Percentiles rank a stretch among this genome's conserved stretches.
Conservation (phyloP, 1,139 yeast genomes). For the Suhomyces taliae region DNA sequence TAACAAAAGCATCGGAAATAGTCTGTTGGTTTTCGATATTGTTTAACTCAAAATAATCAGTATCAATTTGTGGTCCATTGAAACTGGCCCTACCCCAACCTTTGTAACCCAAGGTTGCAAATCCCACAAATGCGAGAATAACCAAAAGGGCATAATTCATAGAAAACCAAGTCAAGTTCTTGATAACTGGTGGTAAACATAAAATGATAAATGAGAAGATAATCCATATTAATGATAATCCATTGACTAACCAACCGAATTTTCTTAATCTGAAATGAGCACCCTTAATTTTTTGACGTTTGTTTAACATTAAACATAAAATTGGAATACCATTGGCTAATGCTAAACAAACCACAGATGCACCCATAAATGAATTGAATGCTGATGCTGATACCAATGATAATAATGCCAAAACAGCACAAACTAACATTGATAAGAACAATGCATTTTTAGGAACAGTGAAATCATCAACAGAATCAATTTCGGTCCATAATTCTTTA, state of each 20-base stretch:
- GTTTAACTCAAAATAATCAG: conserved; percentile 46
- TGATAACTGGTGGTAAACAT: conserved; percentile 74
- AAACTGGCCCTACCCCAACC: conserved; percentile 63
- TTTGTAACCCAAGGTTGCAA: conserved; percentile 52
- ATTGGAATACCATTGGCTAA: conserved; percentile 80
- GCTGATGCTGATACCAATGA: conserved; percentile 74
- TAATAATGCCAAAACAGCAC: conserved; percentile 59
- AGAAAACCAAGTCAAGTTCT: conserved; percentile 52
- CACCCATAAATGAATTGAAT: conserved; percentile 81
- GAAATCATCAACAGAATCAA: conserved; percentile 57
- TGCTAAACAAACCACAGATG: conserved; percentile 77
- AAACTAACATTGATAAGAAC: conserved; percentile 64
- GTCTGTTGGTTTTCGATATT: conserved; percentile 21
- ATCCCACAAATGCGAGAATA: conserved; percentile 46
- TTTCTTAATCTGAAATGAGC: conserved; percentile 68
- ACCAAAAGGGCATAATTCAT: conserved; percentile 80
- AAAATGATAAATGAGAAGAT: conserved; percentile 59
- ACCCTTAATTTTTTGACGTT: conserved; percentile 63
- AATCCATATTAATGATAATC: conserved; percentile 62
- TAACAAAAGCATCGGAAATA: conserved; percentile 13
- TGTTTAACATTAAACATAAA: conserved; percentile 57
- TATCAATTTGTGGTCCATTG: conserved; percentile 64
- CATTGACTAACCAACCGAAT: conserved; percentile 65
- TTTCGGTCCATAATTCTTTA: conserved; percentile 62
- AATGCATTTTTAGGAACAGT: conserved; percentile 73